These are phyloP conservation scores for Trichoderma sp. DNA, from an alignment of 2,329 filamentous ascomycete species.

Conservation along the genomic window DNA sequence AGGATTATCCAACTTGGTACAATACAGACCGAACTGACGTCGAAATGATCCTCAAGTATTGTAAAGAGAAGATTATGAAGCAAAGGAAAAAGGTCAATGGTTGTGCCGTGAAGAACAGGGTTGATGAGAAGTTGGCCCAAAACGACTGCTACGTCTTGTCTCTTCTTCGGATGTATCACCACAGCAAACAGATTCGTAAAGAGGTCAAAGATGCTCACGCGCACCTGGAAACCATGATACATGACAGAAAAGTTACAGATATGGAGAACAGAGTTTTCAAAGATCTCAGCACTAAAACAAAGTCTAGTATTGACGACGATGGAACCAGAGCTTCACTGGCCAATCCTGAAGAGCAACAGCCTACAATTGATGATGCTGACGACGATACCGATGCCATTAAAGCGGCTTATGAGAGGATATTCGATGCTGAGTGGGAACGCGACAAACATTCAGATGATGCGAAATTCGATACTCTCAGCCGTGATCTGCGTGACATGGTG, in stretches of 20 bases:
- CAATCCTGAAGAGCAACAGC: neutral
- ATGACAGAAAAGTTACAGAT: neutral
- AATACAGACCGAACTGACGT: constrained; percentile 14
- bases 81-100: constrained; percentile 14
- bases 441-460: neutral
- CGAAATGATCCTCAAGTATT: constrained; percentile 16
- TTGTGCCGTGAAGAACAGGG: constrained; percentile 1
- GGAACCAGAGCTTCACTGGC: too few species aligned
- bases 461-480: neutral
- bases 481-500: constrained; percentile 15
- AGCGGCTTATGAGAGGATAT: constrained; percentile 7
- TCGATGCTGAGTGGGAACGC: constrained; percentile 13
- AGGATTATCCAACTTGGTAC: neutral
- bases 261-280: constrained; percentile 8
- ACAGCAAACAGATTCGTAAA: neutral
- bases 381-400: neutral
- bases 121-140: neutral
- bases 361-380: neutral
- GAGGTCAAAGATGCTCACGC: neutral
- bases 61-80: neutral
- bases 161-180: constrained; percentile 5
- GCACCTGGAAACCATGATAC: neutral
- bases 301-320: neutral
- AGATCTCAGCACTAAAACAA: constrained; percentile 4
- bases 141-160: constrained; percentile 12